These are phyloP conservation scores for Thraustochytrium sp. DNA, from an alignment of 352 stramenopile species.

Conservation along the genomic window DNA sequence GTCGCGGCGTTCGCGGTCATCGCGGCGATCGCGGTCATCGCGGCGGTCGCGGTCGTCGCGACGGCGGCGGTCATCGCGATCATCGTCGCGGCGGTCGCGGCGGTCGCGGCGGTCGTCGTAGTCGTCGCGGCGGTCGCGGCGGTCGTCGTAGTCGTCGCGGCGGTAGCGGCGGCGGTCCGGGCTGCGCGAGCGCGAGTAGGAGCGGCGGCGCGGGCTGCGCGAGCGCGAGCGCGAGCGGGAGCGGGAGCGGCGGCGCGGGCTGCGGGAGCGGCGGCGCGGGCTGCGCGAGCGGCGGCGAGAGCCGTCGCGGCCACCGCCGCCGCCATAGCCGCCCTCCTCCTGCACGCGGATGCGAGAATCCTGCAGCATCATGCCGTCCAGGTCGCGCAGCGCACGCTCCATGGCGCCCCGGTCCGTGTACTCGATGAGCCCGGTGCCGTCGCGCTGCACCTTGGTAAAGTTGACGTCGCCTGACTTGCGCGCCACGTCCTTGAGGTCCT, in stretches of 20 bases:
- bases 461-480: slow-evolving; percentile 46
- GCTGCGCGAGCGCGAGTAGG: background rate
- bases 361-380: slow-evolving; percentile 36
- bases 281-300: background rate
- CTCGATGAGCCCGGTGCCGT: slow-evolving; percentile 46
- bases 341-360: background rate
- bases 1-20: background rate
- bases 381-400: background rate
- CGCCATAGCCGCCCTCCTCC: background rate
- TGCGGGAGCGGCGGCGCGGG: background rate
- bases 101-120: background rate
- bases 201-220: background rate
- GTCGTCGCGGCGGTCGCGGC: background rate
- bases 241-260: background rate
- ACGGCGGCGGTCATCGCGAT: background rate
- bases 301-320: background rate
- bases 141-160: background rate
- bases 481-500: slow-evolving; percentile 49
- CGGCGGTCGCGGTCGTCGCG: background rate
- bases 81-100: background rate
- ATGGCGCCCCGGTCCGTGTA: slow-evolving; percentile 47
- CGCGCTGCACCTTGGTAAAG: slow-evolving; percentile 43
- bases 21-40: background rate
- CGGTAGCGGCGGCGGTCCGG: background rate
- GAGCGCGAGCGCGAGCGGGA: background rate